These are phyloP conservation scores for Russula brevipes DNA, from an alignment of 768 basidiomycete genomes.

Conservation along the genomic window DNA sequence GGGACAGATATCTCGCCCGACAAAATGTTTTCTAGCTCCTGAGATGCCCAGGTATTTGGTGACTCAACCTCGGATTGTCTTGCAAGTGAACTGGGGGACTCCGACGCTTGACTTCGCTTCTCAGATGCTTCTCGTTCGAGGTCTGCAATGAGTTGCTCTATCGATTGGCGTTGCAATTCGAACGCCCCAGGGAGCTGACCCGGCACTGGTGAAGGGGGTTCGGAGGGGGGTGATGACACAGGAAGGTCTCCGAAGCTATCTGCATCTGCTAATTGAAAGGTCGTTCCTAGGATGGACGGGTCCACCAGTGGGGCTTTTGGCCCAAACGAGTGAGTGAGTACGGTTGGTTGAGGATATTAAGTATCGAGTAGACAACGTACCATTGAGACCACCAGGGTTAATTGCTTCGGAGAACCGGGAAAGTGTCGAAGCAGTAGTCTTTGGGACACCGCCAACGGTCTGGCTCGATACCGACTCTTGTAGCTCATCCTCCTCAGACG, in stretches of 20 bases:
- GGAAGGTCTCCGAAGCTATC: slow-evolving; percentile 25
- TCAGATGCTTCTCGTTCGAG: slow-evolving; percentile 5
- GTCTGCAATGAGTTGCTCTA: slow-evolving; percentile 17
- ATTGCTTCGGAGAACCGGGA: neutral
- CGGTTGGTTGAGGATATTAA: neutral
- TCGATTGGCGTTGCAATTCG: neutral
- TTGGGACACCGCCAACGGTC: slow-evolving; percentile 2
- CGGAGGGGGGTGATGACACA: slow-evolving; percentile 19
- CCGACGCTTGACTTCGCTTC: neutral
- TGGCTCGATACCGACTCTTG: slow-evolving; percentile 4
- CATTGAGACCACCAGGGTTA: neutral
- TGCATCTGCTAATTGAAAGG: slow-evolving; percentile 16
- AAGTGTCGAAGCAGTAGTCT: neutral
- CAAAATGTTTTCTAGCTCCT: slow-evolving; percentile 15
- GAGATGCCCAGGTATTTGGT: slow-evolving; percentile 12
- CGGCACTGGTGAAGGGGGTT: slow-evolving; percentile 6
- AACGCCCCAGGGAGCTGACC: neutral
- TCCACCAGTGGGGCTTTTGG: neutral
- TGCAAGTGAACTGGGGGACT: neutral
- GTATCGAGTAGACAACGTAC: slow-evolving; percentile 4
- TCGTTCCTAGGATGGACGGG: neutral
- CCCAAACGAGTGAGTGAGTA: neutral
- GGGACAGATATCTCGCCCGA: slow-evolving; percentile 1
- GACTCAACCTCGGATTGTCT: slow-evolving; percentile 1
- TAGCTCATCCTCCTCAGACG: slow-evolving; percentile 13